phyloP scores from a whole-genome alignment of 371 early-diverging fungal species.

The Mucor velutinosus region DNA sequence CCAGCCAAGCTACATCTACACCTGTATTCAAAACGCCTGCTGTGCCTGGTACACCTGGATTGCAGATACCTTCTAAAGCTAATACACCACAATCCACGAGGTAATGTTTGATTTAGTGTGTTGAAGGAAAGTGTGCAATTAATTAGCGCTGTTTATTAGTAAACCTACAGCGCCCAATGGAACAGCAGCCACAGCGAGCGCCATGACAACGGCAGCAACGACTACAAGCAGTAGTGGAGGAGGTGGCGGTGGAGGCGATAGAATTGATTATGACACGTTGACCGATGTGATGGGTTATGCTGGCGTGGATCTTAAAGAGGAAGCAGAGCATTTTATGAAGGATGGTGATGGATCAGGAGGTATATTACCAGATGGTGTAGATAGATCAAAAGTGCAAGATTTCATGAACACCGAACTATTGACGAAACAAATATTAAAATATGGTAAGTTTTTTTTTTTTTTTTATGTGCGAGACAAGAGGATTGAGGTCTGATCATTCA shows the following conservation, averaged over 20 bases:
- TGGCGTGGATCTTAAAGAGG: slow-evolving; percentile 82
- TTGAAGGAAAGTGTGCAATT: not conserved
- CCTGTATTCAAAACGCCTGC: slow-evolving; percentile 42
- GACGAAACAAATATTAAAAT: slow-evolving; percentile 39
- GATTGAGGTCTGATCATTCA: not conserved
- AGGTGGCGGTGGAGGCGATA: slow-evolving; percentile 23
- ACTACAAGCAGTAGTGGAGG: slow-evolving; percentile 12
- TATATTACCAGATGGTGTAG: slow-evolving; percentile 34
- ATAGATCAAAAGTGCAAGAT: slow-evolving; percentile 59
- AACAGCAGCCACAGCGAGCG: not conserved
- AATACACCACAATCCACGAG: slow-evolving; percentile 20
- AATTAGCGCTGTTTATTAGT: not conserved
- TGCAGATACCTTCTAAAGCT: slow-evolving; percentile 33
- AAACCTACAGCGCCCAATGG: slow-evolving; percentile 3
- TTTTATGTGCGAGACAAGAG: not conserved
- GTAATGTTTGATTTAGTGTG: not conserved
- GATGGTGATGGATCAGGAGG: slow-evolving; percentile 39
- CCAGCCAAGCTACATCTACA: not conserved
- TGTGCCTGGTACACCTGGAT: slow-evolving; percentile 19
- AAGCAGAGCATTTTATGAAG: slow-evolving; percentile 56
- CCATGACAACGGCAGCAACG: slow-evolving; percentile 10
- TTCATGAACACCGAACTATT: slow-evolving; percentile 57
- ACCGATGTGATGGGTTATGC: slow-evolving; percentile 87
- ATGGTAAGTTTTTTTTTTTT: slow-evolving; percentile 32
- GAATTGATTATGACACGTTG: slow-evolving; percentile 65